Evolutionary conservation across 2,329 filamentous ascomycete genomes (phyloP).

Genomic region (Verticillium longisporum): DNA sequence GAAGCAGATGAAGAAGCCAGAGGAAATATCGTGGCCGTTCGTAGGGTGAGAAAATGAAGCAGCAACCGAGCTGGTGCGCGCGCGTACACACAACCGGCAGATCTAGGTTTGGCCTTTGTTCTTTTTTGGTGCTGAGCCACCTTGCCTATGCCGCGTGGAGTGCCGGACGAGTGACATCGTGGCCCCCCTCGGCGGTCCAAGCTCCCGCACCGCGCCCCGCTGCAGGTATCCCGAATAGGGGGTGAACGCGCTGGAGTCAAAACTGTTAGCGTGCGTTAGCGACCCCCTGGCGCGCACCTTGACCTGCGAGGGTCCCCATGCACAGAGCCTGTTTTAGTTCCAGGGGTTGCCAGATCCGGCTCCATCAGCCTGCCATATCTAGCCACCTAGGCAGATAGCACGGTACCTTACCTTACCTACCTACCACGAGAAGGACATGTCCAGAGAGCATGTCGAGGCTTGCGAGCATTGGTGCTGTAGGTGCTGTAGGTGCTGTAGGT

Average conservation of each 20-base stretch:
- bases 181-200: neutral
- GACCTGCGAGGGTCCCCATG: neutral
- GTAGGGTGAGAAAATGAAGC: neutral
- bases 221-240: neutral
- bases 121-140: neutral
- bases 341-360: neutral
- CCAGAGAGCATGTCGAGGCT: too few relatives aligned
- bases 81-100: neutral
- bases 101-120: neutral
- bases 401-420: too few relatives aligned
- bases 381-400: neutral
- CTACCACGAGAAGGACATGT: too few relatives aligned
- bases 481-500: too few relatives aligned
- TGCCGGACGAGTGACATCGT: neutral
- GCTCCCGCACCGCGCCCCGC: neutral
- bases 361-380: neutral
- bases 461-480: too few relatives aligned
- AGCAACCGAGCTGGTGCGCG: neutral
- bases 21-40: neutral
- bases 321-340: neutral
- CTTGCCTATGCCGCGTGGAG: too few relatives aligned
- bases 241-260: neutral
- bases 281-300: neutral
- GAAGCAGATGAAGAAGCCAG: neutral
- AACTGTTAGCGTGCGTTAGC: neutral